Percentiles rank a stretch among this genome's conserved stretches.
Conservation (phyloP, 1,139 yeast genomes). For the Meyerozyma athensensis region DNA sequence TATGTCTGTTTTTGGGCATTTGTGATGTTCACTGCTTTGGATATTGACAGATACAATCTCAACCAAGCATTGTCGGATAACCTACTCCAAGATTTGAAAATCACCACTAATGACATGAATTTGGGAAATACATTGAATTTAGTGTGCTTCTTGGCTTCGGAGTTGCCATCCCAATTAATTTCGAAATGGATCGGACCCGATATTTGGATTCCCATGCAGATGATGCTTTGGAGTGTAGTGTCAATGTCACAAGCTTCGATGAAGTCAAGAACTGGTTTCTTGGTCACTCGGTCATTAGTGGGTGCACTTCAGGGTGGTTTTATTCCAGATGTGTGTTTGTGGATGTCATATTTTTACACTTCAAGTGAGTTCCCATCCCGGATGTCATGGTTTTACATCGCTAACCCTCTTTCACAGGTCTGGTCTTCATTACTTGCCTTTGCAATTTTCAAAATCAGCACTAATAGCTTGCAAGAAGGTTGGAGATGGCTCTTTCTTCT, state of each 20-base stretch:
- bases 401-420: slow-evolving; percentile 23
- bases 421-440: slow-evolving; percentile 26
- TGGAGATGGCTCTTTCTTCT: slow-evolving; percentile 58
- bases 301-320: slow-evolving; percentile 30
- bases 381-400: slow-evolving; percentile 24
- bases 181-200: slow-evolving; percentile 33
- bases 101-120: slow-evolving; percentile 28
- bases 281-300: slow-evolving; percentile 23
- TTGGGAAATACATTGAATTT: slow-evolving; percentile 27
- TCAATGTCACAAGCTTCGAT: slow-evolving; percentile 22
- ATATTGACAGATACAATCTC: slow-evolving; percentile 28
- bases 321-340: slow-evolving; percentile 25
- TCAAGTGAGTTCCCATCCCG: slow-evolving; percentile 23
- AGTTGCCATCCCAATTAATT: slow-evolving; percentile 29
- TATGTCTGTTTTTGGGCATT: slow-evolving; percentile 29
- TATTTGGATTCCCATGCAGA: slow-evolving; percentile 28
- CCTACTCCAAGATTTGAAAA: slow-evolving; percentile 21
- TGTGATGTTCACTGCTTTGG: slow-evolving; percentile 27
- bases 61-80: slow-evolving; percentile 27
- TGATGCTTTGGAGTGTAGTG: slow-evolving; percentile 23
- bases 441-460: slow-evolving; percentile 21
- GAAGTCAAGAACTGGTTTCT: slow-evolving; percentile 17
- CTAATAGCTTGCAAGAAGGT: slow-evolving; percentile 14
- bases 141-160: slow-evolving; percentile 29
- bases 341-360: slow-evolving; percentile 30